phyloP scores from a whole-genome alignment of 257 asterid species.

The Plantago ovata region DNA sequence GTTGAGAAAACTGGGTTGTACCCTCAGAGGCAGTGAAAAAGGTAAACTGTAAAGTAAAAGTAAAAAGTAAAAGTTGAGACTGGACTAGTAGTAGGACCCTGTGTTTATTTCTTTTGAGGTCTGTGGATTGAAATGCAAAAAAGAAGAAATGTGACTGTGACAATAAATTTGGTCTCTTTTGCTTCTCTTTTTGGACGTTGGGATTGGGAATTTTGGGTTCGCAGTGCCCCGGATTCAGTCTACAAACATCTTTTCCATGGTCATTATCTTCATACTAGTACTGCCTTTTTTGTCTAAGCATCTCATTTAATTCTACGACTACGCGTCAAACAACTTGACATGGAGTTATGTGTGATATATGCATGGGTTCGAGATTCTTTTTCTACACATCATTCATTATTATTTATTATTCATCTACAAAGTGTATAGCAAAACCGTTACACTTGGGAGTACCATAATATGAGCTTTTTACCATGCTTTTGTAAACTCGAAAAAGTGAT shows the following conservation, averaged over 20 bases:
- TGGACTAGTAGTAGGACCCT: neutral
- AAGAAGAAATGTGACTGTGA: conserved; percentile 21
- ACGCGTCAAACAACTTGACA: too few species aligned
- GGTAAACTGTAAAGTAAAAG: conserved; percentile 14
- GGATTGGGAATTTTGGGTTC: conserved; percentile 31
- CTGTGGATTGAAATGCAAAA: conserved; percentile 27
- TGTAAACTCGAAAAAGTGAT: too few species aligned
- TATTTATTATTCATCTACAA: too few species aligned
- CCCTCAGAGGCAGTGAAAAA: conserved; percentile 10
- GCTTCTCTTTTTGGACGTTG: neutral
- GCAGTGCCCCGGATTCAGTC: neutral
- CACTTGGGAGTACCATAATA: too few species aligned
- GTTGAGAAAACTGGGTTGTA: neutral
- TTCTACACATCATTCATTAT: too few species aligned
- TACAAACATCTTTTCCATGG: neutral
- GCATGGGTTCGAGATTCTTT: too few species aligned
- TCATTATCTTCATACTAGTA: too few species aligned
- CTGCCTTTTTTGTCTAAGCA: too few species aligned
- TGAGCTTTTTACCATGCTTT: too few species aligned
- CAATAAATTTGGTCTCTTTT: conserved; percentile 14
- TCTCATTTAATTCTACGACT: too few species aligned
- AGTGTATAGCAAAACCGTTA: too few species aligned
- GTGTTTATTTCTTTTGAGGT: neutral
- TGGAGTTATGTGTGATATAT: too few species aligned
- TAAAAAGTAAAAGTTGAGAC: conserved; percentile 5